phyloP scores from a whole-genome alignment of 345 rosid genomes.

The Theobroma cacao region DNA sequence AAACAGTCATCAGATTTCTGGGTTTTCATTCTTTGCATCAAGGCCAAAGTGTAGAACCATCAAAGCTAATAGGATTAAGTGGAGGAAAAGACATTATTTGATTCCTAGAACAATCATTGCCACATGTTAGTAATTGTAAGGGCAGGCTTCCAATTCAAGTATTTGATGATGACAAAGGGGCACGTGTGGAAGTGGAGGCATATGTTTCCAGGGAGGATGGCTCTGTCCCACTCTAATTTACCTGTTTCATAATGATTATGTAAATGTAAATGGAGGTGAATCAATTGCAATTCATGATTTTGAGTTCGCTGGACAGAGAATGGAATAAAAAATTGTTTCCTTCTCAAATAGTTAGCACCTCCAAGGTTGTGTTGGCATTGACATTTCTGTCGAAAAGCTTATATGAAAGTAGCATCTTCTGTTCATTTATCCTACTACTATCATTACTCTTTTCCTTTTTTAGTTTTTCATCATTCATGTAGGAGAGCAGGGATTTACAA shows the following conservation, averaged over 20 bases:
- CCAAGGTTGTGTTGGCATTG: not conserved
- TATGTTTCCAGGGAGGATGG: not conserved
- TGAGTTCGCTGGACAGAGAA: not conserved
- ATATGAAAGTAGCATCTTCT: not conserved
- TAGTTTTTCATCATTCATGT: too few relatives aligned
- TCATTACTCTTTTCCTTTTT: too few relatives aligned
- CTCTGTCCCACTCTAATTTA: not conserved
- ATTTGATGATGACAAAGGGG: not conserved
- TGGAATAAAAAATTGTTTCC: too few relatives aligned
- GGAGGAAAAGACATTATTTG: not conserved
- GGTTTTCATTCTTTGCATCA: too few relatives aligned
- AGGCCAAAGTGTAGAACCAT: too few relatives aligned
- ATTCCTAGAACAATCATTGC: not conserved
- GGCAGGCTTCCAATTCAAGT: not conserved
- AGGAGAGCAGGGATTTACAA: too few relatives aligned
- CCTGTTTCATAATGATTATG: not conserved
- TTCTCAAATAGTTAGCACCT: too few relatives aligned
- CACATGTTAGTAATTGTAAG: not conserved
- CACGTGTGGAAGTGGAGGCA: not conserved
- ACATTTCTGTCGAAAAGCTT: not conserved
- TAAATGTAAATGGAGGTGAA: not conserved
- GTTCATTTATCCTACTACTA: not conserved
- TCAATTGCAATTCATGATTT: not conserved
- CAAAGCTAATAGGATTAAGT: not conserved
- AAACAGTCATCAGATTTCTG: not conserved